A percentile compares a stretch with the other conserved stretches of the same genome.
Conservation (phyloP, 2,329 filamentous ascomycete genomes). For the Fusarium fracticaudum region DNA sequence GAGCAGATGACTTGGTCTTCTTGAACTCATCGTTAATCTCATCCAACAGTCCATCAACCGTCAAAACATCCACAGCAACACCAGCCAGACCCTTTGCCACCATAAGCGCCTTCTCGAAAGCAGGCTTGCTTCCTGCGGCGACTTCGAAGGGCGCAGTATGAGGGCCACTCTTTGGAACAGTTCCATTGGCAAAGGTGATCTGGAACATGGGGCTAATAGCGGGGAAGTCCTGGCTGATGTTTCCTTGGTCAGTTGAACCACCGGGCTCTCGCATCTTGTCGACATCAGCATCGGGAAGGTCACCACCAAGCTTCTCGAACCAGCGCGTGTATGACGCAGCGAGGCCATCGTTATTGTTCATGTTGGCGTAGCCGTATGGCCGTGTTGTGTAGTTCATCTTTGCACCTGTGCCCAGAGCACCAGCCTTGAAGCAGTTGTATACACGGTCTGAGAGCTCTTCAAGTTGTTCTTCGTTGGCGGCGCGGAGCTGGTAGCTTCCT, state of each 20-base stretch:
- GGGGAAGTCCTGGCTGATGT: conserved; percentile 44
- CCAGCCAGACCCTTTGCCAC: conserved; percentile 60
- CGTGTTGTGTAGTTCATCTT: conserved; percentile 49
- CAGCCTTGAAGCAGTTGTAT: conserved; percentile 42
- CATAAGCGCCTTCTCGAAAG: conserved; percentile 57
- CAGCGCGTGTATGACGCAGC: conserved; percentile 37
- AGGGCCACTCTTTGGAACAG: conserved; percentile 48
- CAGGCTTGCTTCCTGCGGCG: conserved; percentile 58
- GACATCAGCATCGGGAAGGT: conserved; percentile 36
- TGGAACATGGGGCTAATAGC: conserved; percentile 40
- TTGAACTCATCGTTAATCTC: conserved; percentile 36
- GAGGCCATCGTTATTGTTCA: conserved; percentile 44
- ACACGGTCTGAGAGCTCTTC: conserved; percentile 38
- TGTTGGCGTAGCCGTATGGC: conserved; percentile 45
- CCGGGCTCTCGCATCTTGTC: conserved; percentile 39
- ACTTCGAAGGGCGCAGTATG: conserved; percentile 64
- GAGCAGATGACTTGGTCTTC: conserved; percentile 4
- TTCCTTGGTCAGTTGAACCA: conserved; percentile 45
- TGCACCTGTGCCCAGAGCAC: conserved; percentile 44
- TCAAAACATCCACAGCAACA: conserved; percentile 58
- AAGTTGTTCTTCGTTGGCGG: conserved; percentile 48
- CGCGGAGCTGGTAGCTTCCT: conserved; percentile 67
- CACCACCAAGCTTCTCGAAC: conserved; percentile 37
- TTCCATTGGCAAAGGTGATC: conserved; percentile 41
- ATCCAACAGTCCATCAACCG: conserved; percentile 52